A percentile compares a stretch with the other conserved stretches of the same genome.
phyloP scores from a whole-genome alignment of 768 basidiomycete species.

The Dioszegia aurantiaca region DNA sequence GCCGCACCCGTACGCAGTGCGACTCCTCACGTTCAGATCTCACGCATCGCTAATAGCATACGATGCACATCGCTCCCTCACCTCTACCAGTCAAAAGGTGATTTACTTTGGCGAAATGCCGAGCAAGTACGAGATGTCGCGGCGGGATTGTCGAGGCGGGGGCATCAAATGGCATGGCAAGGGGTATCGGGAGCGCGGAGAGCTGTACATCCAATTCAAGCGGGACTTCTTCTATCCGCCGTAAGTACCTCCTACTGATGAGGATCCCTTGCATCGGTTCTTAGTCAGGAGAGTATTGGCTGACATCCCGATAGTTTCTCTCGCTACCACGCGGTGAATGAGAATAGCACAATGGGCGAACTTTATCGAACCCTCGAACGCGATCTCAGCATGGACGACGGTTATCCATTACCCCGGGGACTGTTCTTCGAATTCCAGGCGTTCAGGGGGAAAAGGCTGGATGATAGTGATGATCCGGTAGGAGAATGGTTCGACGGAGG shows the following conservation, averaged over 20 bases:
- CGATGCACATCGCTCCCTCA: too few species aligned
- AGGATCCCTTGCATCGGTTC: not conserved
- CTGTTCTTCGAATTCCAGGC: not conserved
- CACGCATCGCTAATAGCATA: too few species aligned
- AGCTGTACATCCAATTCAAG: conserved; percentile 8
- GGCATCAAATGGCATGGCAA: conserved; percentile 6
- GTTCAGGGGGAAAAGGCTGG: conserved; percentile 1
- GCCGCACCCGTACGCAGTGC: too few species aligned
- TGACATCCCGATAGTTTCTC: not conserved
- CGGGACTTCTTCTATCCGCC: not conserved
- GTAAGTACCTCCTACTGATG: not conserved
- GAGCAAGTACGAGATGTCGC: not conserved
- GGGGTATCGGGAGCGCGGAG: not conserved
- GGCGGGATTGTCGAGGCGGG: not conserved
- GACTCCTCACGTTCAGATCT: too few species aligned
- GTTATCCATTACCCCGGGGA: not conserved
- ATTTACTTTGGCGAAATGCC: too few species aligned
- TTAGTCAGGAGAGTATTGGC: not conserved
- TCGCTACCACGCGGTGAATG: not conserved
- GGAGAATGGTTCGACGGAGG: not conserved
- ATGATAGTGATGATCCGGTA: conserved; percentile 3
- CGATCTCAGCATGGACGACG: not conserved
- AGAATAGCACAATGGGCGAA: conserved; percentile 1
- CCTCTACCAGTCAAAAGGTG: too few species aligned
- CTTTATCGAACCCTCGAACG: not conserved